Conservation (phyloP, 78 protist species). For the Pigoraptor vietnamica region DNA sequence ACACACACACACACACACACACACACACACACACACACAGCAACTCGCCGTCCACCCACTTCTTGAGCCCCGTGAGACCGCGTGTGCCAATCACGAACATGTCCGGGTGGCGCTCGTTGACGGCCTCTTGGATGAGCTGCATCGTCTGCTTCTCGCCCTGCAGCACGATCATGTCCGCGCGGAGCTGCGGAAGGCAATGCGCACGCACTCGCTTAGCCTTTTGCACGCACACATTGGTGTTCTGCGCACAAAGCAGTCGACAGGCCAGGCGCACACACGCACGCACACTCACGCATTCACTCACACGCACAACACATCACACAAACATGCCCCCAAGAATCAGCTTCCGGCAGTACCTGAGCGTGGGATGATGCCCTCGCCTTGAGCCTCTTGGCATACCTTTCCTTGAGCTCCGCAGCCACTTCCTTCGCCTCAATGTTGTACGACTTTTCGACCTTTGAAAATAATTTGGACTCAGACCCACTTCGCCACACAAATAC, state of each 20-base stretch:
- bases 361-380: background rate
- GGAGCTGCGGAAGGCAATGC: background rate
- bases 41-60: background rate
- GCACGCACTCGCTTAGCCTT: no score
- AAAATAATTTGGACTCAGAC: no score
- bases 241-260: no score
- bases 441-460: background rate
- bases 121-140: background rate
- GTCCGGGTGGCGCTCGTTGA: background rate
- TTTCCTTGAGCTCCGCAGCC: background rate
- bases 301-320: background rate
- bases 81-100: slow-evolving; percentile 4
- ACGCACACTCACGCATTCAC: background rate
- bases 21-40: background rate
- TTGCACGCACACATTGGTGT: no score
- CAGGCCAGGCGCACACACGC: no score
- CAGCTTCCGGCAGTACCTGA: no score
- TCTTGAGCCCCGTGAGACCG: background rate
- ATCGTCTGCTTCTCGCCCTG: background rate
- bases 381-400: background rate
- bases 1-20: background rate
- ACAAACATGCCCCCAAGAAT: no score
- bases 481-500: no score
- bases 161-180: background rate
- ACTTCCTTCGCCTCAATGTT: background rate